phyloP scores from a whole-genome alignment of 495 filamentous ascomycete species.

The Hamigera avellanea region DNA sequence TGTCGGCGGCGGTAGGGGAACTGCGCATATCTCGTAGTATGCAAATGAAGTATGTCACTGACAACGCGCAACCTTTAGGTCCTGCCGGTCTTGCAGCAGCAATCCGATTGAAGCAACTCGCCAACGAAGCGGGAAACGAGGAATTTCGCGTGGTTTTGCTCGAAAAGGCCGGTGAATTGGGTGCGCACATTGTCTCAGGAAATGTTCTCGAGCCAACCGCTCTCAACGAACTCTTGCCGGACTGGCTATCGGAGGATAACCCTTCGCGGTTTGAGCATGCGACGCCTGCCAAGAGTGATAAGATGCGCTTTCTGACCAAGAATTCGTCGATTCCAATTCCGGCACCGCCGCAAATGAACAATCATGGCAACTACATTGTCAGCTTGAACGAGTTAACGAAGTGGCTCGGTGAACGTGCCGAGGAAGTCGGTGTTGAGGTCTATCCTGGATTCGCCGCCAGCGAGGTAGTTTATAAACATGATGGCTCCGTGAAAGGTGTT shows the following conservation, averaged over 20 bases:
- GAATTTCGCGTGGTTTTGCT: constrained; percentile 87
- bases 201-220: constrained; percentile 90
- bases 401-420: constrained; percentile 90
- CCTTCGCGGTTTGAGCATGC: constrained; percentile 70
- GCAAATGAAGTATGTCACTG: constrained; percentile 4
- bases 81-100: constrained; percentile 87
- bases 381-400: constrained; percentile 88
- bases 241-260: constrained; percentile 85
- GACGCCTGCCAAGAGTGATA: constrained; percentile 71
- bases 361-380: constrained; percentile 95
- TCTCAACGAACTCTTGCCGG: constrained; percentile 80
- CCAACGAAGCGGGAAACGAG: constrained; percentile 90
- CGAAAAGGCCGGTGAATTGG: constrained; percentile 92
- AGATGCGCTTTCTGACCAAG: constrained; percentile 93
- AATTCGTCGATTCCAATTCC: constrained; percentile 67
- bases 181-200: constrained; percentile 90
- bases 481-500: constrained; percentile 86
- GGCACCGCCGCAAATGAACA: constrained; percentile 93
- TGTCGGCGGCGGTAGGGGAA: constrained; percentile 65
- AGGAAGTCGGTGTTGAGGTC: constrained; percentile 96
- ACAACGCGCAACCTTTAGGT: constrained; percentile 31
- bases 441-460: constrained; percentile 93
- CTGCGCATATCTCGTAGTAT: background rate
- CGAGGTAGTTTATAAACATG: constrained; percentile 76
- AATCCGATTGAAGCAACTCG: constrained; percentile 90